These are phyloP conservation scores for Olyra latifolia DNA, from an alignment of 176 grass and related monocot genomes.

Conservation along the genomic window DNA sequence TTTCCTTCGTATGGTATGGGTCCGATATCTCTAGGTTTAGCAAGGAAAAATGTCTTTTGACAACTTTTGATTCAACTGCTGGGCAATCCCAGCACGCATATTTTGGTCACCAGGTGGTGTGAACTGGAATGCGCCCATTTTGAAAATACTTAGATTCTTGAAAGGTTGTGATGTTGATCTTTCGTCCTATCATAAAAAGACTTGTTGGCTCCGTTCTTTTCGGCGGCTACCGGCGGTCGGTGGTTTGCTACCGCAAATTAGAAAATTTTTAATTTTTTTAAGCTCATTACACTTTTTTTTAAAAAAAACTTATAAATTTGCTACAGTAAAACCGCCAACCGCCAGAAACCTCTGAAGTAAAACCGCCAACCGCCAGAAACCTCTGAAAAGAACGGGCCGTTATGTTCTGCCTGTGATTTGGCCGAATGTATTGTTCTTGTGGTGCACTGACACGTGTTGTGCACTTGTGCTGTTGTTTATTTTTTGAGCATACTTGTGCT, in stretches of 20 bases:
- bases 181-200: background rate
- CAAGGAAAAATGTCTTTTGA: constrained; percentile 28
- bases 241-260: no score
- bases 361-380: no score
- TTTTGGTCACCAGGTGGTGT: constrained; percentile 37
- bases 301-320: no score
- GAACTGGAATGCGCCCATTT: constrained; percentile 35
- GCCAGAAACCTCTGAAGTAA: no score
- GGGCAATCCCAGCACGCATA: constrained; percentile 38
- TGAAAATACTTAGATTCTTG: background rate
- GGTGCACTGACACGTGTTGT: background rate
- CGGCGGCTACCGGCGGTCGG: no score
- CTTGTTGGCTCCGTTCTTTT: no score
- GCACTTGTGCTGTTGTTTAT: background rate
- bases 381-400: no score
- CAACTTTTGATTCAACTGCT: constrained; percentile 23
- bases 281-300: no score
- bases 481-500: no score
- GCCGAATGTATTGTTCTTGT: background rate
- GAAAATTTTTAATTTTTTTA: no score
- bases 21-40: constrained; percentile 53
- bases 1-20: constrained; percentile 20
- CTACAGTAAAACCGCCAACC: no score
- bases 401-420: background rate
- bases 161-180: background rate